Evolutionary conservation across 179 eudicot species (phyloP), one percentile per base, ranked within the genome.

Genomic region (Silene vulgaris): DNA sequence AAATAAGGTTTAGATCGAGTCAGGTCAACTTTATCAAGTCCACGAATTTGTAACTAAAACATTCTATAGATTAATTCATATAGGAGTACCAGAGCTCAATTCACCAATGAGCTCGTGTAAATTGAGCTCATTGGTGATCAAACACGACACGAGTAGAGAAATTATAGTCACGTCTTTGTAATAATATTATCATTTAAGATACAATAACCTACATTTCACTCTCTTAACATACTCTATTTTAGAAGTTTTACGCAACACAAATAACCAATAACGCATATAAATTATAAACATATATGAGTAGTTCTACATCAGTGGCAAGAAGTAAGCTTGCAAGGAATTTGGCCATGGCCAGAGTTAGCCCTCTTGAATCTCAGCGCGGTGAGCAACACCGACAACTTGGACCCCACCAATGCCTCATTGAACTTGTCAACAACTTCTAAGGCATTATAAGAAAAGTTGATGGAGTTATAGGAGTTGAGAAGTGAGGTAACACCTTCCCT

Each of bases 401-500:
- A 88, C 72, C 65, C 76, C 8, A 79, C 62, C 14, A 94, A 66
- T 1, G 96, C 98, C 76, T 63, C 50, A 72, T 92, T 89, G 73
- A 87, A 67, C 52, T 73, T 74, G 29, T 74, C 76, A 45, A 90
- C 71, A 8, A 95, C 96, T 14, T 78, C 75, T 0, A 88, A 74
- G 40, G 99, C 83, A 43, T 85, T 83, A 76, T 89, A 95, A 1
- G 85, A 79, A 74, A 90, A 95, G 1, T 76, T 84, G 19, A 89
- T 1, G 75, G 85, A 88, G 78, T 84, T 87, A 81, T 87, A 90
- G 6, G 99, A 92, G 82, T 95, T 95, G 23, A 95, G 88, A 8
- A 95, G 89, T 9, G 99, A 85, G n/a, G 99, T 88, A n/a, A 88
- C 84, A 16, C 80, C 80, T 83, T 95, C 99, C 77, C 99, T 89